Base-by-base conservation (phyloP, 805 yeast genomes). In the Torulaspora gathmanii region DNA sequence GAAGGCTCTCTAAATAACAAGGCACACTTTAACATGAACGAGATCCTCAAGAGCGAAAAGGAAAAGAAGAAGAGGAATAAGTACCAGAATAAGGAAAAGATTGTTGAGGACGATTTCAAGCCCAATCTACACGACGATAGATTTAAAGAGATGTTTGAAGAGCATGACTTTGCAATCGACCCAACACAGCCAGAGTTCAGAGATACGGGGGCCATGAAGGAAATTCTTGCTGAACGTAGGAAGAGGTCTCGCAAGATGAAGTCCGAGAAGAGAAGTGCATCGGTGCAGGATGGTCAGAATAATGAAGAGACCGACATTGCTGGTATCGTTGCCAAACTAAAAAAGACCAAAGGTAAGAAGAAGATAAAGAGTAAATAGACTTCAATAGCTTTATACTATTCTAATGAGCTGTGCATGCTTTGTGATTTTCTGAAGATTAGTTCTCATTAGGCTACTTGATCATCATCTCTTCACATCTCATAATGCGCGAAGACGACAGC, bases 101-200 rank as follows among this genome's bases (percentile, higher is more conserved):
- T 76, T 44, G 73, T 73, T 31, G 82, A 78, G 44, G 79, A 74
- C 47, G 67, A 66, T 30, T 82, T 86, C 65, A 71, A 76, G 53
- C 77, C 89, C 35, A 89, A 87, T 57, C 77, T 86, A 58, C 71
- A 72, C 33, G 99, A 93, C 72, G 81, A 84, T 12, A 82, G 99
- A 69, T 93, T 93, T 72, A 75, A 75, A 37, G 95, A 84, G 53
- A 72, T 89, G 52, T 87, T 83, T 60, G 88, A 88, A 57, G 82
- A 80, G 50, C 96, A 86, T 51, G 93, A 84, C 50, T 93, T 80
- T 67, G 96, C 96, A 10, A 89, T 95, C 61, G 99, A 95, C 67
- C 95, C 97, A 17, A 82, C 95, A 16, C 80, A 75, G 59, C 85
- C 95, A n/a, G 95, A 87, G 63, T 91, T 78, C 73, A 89, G 86